Conservation (phyloP, 495 filamentous ascomycete genomes). For the Ascodesmis nigricans region DNA sequence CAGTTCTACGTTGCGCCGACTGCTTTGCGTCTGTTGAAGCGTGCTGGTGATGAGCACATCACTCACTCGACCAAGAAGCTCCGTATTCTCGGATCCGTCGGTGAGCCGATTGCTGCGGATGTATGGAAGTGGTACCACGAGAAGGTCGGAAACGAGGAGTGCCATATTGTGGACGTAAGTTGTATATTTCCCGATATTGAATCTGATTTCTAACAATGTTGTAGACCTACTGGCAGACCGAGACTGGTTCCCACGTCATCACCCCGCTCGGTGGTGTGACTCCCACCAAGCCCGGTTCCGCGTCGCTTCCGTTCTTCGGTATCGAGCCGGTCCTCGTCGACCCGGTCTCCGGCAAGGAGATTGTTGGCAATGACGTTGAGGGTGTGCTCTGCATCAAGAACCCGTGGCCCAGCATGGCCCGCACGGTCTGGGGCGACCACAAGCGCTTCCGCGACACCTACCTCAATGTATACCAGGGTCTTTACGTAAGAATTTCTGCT, state of each 20-base stretch:
- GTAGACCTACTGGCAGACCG: constrained; percentile 99
- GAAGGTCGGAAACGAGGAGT: constrained; percentile 78
- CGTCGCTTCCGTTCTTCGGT: constrained; percentile 81
- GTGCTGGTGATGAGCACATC: constrained; percentile 79
- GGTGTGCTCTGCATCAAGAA: constrained; percentile 96
- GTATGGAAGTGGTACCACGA: constrained; percentile 99
- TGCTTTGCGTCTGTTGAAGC: constrained; percentile 77
- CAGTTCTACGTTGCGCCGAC: constrained; percentile 99
- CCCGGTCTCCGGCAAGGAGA: constrained; percentile 82
- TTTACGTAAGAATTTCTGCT: constrained; percentile 48
- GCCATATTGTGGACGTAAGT: constrained; percentile 86
- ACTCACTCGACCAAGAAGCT: constrained; percentile 73
- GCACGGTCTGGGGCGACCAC: constrained; percentile 94
- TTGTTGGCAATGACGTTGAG: constrained; percentile 91
- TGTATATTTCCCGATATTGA: background rate
- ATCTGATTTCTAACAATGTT: constrained; percentile 6
- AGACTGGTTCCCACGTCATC: constrained; percentile 89
- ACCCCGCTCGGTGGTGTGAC: constrained; percentile 54
- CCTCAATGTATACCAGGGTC: constrained; percentile 91
- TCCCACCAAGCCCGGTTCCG: constrained; percentile 56
- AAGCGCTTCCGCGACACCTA: constrained; percentile 99
- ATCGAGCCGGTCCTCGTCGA: constrained; percentile 97
- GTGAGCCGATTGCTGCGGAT: constrained; percentile 93
- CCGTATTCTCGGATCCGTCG: constrained; percentile 83
- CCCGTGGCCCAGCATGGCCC: constrained; percentile 95